Percentiles rank a stretch among this genome's conserved stretches.
Evolutionary conservation across 1,284 basidiomycete species (phyloP).

Genomic region (Malassezia brasiliensis): DNA sequence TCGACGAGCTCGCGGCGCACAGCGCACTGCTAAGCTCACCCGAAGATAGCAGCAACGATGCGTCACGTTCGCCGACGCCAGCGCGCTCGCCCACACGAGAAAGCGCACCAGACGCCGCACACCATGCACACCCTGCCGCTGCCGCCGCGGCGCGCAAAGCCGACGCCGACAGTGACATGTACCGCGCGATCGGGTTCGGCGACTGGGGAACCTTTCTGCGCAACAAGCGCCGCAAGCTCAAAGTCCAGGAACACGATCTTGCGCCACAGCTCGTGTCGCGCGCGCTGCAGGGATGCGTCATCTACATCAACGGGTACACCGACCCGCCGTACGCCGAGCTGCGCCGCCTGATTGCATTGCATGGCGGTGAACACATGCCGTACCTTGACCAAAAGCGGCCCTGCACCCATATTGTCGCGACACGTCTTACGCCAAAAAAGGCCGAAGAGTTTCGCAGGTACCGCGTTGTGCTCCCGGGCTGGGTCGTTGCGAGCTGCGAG

Average conservation of each 20-base stretch:
- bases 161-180: constrained; percentile 50
- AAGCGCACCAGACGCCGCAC: background rate
- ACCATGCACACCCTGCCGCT: background rate
- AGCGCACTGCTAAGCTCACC: background rate
- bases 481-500: constrained; percentile 68
- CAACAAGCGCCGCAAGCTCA: constrained; percentile 70
- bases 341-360: constrained; percentile 64
- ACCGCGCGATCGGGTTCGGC: constrained; percentile 70
- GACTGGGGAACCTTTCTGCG: constrained; percentile 76
- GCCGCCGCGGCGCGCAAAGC: background rate
- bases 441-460: constrained; percentile 74
- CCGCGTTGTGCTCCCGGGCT: constrained; percentile 77
- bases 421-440: constrained; percentile 78
- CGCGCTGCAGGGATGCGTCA: constrained; percentile 23
- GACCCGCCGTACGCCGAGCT: constrained; percentile 76
- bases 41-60: background rate
- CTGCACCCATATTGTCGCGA: constrained; percentile 74
- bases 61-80: background rate
- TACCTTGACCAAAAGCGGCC: constrained; percentile 66
- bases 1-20: background rate
- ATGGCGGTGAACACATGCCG: constrained; percentile 74
- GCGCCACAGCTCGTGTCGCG: background rate
- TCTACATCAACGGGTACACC: constrained; percentile 77
- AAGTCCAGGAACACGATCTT: constrained; percentile 23
- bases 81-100: background rate